Base-by-base conservation (phyloP, 495 filamentous ascomycete species). In the Tetracladium marchalianum region DNA sequence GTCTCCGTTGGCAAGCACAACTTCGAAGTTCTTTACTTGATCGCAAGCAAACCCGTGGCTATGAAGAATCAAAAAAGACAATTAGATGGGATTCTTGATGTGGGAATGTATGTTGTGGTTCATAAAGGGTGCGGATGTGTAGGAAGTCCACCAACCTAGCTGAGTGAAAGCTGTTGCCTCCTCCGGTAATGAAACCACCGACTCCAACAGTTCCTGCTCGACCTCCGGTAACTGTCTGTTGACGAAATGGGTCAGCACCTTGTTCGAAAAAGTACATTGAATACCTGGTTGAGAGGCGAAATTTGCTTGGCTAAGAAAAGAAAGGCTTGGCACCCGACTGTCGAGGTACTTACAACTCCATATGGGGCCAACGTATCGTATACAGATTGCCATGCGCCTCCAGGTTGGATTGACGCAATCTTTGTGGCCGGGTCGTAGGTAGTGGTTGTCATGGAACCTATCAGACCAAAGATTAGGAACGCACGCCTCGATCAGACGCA, bases 1-100 rank as follows among this genome's bases (percentile, higher is more conserved):
- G 1, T 41, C 47, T 1, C 76, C 76, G 42, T 66, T 59, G 0
- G 66, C 71, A 2, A 80, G 62, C 1, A 78, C 75, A 12, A 75
- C 61, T 46, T 77, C 66, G 46, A 53, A 71, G 16, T 45, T 44
- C 5, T 59, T 53, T 24, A 76, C 62, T 9, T 60, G 64, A 41
- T 75, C 71, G 42, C 69, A 71, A 33, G 57, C 69, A 40, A 69
- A 68, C 0, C 72, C 72, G 43, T 63, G 50, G 8, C 33, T 12
- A 11, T 32, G 31, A 13, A 34, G 17, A 35, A 35, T 36, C 32
- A 35, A 45, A 12, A 12, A 36, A 8, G n/a, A n/a, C n/a, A n/a
- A 44, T n/a, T n/a, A n/a, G n/a, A n/a, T n/a, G n/a, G n/a, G n/a
- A n/a, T n/a, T n/a, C n/a, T n/a, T n/a, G n/a, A n/a, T n/a, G n/a